These are phyloP conservation scores for Dryas octopetala DNA, from an alignment of 306 rosid species.

Conservation along the genomic window DNA sequence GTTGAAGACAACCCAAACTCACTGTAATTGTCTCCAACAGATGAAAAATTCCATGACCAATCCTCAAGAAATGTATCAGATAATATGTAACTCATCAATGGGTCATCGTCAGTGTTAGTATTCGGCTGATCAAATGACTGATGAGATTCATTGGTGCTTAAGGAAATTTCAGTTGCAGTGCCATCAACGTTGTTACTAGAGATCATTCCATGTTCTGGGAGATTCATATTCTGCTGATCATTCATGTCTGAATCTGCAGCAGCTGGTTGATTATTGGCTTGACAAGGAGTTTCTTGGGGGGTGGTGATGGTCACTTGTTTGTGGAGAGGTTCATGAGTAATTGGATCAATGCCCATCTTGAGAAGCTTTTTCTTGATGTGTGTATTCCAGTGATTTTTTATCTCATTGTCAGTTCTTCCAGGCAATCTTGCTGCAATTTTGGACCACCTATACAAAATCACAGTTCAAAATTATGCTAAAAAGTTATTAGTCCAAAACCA, in stretches of 20 bases:
- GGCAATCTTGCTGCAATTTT: slow-evolving; percentile 84
- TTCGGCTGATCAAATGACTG: slow-evolving; percentile 13
- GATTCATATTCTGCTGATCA: background rate
- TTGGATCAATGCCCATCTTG: slow-evolving; percentile 84
- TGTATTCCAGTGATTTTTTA: slow-evolving; percentile 91
- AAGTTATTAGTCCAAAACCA: background rate
- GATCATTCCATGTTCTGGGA: slow-evolving; percentile 6
- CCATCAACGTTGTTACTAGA: slow-evolving; percentile 1
- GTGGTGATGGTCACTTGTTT: background rate
- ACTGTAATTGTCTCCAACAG: slow-evolving; percentile 12
- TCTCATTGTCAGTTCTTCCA: slow-evolving; percentile 90
- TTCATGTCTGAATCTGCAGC: background rate
- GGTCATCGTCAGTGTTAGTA: slow-evolving; percentile 14
- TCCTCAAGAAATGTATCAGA: slow-evolving; percentile 30
- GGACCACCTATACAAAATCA: slow-evolving; percentile 59
- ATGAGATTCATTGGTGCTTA: slow-evolving; percentile 21
- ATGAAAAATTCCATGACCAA: slow-evolving; percentile 31
- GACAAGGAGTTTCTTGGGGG: slow-evolving; percentile 9
- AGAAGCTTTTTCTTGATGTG: slow-evolving; percentile 80
- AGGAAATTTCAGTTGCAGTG: slow-evolving; percentile 17
- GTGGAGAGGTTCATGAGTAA: slow-evolving; percentile 65
- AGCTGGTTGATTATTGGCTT: background rate
- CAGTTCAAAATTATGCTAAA: background rate
- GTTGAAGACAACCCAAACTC: slow-evolving; percentile 31
- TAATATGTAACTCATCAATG: slow-evolving; percentile 27